phyloP scores from a whole-genome alignment of 768 basidiomycete species.

The Lactarius psammicola region DNA sequence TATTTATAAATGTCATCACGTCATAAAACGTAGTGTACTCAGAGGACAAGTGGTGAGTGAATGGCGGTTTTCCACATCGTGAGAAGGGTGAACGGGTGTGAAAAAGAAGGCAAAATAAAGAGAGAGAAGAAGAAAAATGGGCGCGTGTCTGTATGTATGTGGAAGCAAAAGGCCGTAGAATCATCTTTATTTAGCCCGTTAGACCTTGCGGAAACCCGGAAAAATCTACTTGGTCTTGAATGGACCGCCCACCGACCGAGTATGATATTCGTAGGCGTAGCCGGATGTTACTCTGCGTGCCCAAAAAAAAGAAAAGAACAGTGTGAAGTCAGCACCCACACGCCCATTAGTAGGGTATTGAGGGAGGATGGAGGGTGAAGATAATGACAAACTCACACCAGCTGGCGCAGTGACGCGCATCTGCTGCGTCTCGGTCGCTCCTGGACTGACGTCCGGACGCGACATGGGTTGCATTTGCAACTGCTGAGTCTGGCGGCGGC shows the following conservation, averaged over 20 bases:
- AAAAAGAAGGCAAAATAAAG: not conserved
- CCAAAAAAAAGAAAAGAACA: not conserved
- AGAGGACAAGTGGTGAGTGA: not conserved
- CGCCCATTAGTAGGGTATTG: not conserved
- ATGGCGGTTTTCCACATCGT: not conserved
- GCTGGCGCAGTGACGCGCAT: slow-evolving; percentile 88
- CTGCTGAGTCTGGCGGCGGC: slow-evolving; percentile 75
- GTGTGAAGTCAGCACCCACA: not conserved
- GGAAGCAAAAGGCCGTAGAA: not conserved
- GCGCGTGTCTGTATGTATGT: not conserved
- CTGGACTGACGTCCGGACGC: slow-evolving; percentile 72
- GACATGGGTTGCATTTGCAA: slow-evolving; percentile 98
- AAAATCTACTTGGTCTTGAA: slow-evolving; percentile 96
- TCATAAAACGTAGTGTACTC: slow-evolving; percentile 2
- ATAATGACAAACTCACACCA: slow-evolving; percentile 59
- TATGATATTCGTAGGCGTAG: slow-evolving; percentile 84
- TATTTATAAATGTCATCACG: slow-evolving; percentile 6
- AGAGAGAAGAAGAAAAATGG: not conserved
- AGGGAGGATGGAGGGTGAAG: not conserved
- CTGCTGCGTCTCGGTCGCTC: slow-evolving; percentile 88
- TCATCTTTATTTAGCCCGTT: slow-evolving; percentile 42
- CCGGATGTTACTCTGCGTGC: slow-evolving; percentile 68
- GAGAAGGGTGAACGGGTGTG: not conserved
- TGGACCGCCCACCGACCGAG: slow-evolving; percentile 58
- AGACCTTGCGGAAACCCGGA: slow-evolving; percentile 79